Evolutionary conservation across 352 stramenopile genomes (phyloP).

Genomic region (Aphanomyces euteiches): DNA sequence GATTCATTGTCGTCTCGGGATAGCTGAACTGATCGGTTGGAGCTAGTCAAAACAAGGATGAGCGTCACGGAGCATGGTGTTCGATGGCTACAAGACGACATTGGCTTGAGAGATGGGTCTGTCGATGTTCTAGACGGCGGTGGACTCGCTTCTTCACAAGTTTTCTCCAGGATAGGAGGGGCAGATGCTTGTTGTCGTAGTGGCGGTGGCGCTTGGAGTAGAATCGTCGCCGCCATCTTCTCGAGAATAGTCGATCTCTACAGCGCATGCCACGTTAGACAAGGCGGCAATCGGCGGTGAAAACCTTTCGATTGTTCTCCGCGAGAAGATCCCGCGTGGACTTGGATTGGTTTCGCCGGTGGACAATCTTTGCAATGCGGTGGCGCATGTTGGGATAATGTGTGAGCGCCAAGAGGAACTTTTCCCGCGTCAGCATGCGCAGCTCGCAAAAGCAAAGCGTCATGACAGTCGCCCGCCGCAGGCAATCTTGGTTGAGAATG

Average conservation of each 20-base stretch:
- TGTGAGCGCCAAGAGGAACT: slow-evolving; percentile 68
- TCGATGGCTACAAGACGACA: no score
- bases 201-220: not conserved
- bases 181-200: no score
- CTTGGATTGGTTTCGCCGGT: slow-evolving; percentile 46
- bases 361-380: slow-evolving; percentile 71
- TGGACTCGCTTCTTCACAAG: no score
- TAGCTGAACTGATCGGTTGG: no score
- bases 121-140: no score
- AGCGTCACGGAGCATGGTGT: no score
- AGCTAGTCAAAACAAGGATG: no score
- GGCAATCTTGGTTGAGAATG: slow-evolving; percentile 70
- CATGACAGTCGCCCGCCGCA: slow-evolving; percentile 62
- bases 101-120: no score
- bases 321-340: slow-evolving; percentile 10
- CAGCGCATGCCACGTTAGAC: not conserved
- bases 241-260: slow-evolving; percentile 39
- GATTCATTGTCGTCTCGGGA: slow-evolving; percentile 1
- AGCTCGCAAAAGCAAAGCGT: slow-evolving; percentile 79
- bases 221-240: slow-evolving; percentile 45
- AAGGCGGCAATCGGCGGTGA: slow-evolving; percentile 24
- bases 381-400: slow-evolving; percentile 75
- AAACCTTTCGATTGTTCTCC: slow-evolving; percentile 32
- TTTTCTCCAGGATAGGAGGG: no score
- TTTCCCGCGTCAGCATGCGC: slow-evolving; percentile 73